Conservation (phyloP, 768 basidiomycete species). For the Gymnopilus junonius region DNA sequence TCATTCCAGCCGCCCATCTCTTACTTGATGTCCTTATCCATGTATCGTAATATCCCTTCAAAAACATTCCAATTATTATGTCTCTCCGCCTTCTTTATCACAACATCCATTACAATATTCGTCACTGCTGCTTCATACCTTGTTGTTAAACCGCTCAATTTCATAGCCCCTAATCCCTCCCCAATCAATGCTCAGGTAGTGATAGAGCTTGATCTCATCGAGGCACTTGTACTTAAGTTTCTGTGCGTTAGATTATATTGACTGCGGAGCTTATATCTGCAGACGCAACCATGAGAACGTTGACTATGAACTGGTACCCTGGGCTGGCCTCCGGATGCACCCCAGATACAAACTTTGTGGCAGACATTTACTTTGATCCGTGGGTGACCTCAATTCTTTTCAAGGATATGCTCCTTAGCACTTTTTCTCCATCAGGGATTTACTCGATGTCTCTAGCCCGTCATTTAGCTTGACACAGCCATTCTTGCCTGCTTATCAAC, state of each 20-base stretch:
- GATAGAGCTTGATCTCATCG: too few relatives aligned
- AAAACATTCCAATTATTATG: neutral
- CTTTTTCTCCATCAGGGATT: neutral
- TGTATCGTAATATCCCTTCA: neutral
- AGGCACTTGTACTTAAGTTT: too few relatives aligned
- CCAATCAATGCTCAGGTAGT: neutral
- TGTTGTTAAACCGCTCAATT: neutral
- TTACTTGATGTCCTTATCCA: neutral
- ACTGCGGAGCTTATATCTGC: neutral
- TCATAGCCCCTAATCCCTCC: neutral
- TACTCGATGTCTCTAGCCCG: slow-evolving; percentile 1
- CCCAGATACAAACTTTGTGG: neutral
- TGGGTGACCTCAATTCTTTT: neutral
- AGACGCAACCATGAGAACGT: neutral
- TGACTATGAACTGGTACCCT: slow-evolving; percentile 8
- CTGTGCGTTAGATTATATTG: neutral
- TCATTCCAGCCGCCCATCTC: neutral
- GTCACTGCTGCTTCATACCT: neutral
- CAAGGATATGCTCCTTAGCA: neutral
- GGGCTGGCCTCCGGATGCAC: neutral
- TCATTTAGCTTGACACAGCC: neutral
- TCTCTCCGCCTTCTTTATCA: neutral
- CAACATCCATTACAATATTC: neutral
- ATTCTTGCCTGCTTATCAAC: neutral
- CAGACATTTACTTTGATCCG: neutral